A percentile compares a stretch with the other conserved stretches of the same genome.
phyloP scores from a whole-genome alignment of 371 early-diverging fungal species.

The Saksenaea vasiformis region DNA sequence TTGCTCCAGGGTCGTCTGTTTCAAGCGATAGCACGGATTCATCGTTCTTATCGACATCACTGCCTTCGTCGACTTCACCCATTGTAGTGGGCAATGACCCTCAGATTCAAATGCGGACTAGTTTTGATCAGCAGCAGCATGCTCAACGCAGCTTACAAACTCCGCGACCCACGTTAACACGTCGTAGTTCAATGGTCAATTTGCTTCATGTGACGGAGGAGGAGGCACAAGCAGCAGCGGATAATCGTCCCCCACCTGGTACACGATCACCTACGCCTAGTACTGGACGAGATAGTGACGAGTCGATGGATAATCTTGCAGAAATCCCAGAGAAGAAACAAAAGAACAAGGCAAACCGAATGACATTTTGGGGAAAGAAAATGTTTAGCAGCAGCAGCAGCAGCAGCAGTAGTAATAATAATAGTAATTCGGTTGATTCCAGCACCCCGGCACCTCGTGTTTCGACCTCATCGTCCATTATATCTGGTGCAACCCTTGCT shows the following conservation, averaged over 20 bases:
- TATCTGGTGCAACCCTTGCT: not conserved
- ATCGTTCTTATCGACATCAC: constrained; percentile 17
- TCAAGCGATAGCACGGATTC: constrained; percentile 26
- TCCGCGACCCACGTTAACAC: constrained; percentile 31
- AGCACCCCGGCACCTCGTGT: constrained; percentile 6
- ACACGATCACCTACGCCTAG: constrained; percentile 15
- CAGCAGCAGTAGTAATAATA: constrained; percentile 14
- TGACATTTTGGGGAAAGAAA: constrained; percentile 56
- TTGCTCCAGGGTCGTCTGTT: constrained; percentile 16
- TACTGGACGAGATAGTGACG: constrained; percentile 19
- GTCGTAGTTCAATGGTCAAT: constrained; percentile 45
- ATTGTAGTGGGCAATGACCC: constrained; percentile 22
- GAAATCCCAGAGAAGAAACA: constrained; percentile 36
- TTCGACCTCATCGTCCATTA: constrained; percentile 15
- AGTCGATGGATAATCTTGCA: constrained; percentile 8
- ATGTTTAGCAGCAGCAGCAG: constrained; percentile 42
- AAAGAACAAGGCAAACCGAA: constrained; percentile 47
- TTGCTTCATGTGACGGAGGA: constrained; percentile 21
- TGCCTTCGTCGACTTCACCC: constrained; percentile 21
- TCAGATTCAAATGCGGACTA: constrained; percentile 2
- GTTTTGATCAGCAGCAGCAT: constrained; percentile 20
- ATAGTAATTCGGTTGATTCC: not conserved
- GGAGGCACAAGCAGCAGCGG: not conserved
- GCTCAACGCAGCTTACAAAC: constrained; percentile 15
- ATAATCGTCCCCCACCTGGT: constrained; percentile 9